These are phyloP conservation scores for Candida maris DNA, from an alignment of 805 yeast genomes.

Conservation along the genomic window DNA sequence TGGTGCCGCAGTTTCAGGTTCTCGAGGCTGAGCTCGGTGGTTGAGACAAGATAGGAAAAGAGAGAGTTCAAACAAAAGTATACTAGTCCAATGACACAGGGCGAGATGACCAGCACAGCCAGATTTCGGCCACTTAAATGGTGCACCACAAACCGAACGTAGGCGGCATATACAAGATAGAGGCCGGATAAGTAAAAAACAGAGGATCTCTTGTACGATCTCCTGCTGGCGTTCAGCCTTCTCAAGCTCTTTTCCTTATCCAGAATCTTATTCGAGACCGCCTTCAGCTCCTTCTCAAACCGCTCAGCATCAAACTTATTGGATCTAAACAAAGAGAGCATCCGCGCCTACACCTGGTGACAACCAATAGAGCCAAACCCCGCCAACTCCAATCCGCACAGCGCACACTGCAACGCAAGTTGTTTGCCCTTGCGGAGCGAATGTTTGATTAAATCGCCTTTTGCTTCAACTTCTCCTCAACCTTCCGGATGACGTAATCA, in stretches of 20 bases:
- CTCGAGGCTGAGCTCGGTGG: slow-evolving; percentile 23
- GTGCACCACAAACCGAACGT: slow-evolving; percentile 12
- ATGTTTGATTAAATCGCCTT: too few species aligned
- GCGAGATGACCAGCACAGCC: slow-evolving; percentile 8
- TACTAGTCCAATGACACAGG: slow-evolving; percentile 12
- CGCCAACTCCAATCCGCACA: too few species aligned
- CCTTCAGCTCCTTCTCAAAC: slow-evolving; percentile 42
- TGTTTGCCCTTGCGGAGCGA: too few species aligned
- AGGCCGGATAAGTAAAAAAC: slow-evolving; percentile 18
- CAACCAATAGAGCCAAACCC: too few species aligned
- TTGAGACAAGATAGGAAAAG: slow-evolving; percentile 19
- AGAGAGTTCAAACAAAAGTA: slow-evolving; percentile 14
- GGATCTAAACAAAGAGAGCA: slow-evolving; percentile 26
- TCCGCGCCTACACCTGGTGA: too few species aligned
- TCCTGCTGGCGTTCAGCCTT: slow-evolving; percentile 12
- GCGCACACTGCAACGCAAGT: too few species aligned
- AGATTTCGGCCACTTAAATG: slow-evolving; percentile 4
- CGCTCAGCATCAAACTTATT: slow-evolving; percentile 39
- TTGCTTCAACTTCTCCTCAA: too few species aligned
- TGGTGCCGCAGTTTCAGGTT: slow-evolving; percentile 32
- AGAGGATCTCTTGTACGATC: slow-evolving; percentile 14
- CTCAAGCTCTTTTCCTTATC: slow-evolving; percentile 22
- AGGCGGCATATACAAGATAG: slow-evolving; percentile 24
- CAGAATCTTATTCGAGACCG: slow-evolving; percentile 34
- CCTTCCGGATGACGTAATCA: too few species aligned